These are phyloP conservation scores for Leccinellum albellum DNA, from an alignment of 768 basidiomycete species.

Conservation along the genomic window DNA sequence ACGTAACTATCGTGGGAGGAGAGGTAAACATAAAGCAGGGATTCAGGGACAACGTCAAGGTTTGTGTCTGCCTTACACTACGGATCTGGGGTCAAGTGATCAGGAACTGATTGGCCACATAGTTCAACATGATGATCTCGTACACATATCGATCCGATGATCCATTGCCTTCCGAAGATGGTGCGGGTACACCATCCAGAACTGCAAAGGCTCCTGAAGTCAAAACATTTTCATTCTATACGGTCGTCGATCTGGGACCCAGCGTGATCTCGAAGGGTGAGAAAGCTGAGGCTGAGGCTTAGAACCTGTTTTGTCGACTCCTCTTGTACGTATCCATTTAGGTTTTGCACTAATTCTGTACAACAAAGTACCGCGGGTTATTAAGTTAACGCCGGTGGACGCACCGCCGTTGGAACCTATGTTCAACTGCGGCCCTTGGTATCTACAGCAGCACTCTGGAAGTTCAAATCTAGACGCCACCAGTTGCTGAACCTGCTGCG, in stretches of 20 bases:
- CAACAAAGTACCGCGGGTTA: neutral
- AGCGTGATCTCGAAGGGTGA: constrained; percentile 64
- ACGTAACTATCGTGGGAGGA: constrained; percentile 83
- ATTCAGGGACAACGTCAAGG: constrained; percentile 74
- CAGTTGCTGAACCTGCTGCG: neutral
- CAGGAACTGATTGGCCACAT: constrained; percentile 7
- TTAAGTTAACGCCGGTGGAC: neutral
- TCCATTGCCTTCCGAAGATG: constrained; percentile 60
- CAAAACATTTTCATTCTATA: constrained; percentile 89
- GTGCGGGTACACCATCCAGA: constrained; percentile 43
- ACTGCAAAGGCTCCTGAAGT: constrained; percentile 60
- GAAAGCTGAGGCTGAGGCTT: constrained; percentile 21
- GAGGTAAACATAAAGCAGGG: constrained; percentile 85
- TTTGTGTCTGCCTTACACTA: constrained; percentile 33
- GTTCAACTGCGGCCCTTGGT: neutral
- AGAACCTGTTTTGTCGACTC: neutral
- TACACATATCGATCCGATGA: constrained; percentile 96
- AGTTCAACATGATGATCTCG: constrained; percentile 94
- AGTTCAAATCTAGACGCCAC: neutral
- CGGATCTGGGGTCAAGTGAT: neutral
- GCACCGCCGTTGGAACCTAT: neutral
- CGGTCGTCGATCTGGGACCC: constrained; percentile 72
- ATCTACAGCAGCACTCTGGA: neutral
- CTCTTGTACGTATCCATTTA: neutral
- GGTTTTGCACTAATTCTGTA: neutral